phyloP scores from a whole-genome alignment of 495 filamentous ascomycete species.

The Recurvomyces mirabilis region DNA sequence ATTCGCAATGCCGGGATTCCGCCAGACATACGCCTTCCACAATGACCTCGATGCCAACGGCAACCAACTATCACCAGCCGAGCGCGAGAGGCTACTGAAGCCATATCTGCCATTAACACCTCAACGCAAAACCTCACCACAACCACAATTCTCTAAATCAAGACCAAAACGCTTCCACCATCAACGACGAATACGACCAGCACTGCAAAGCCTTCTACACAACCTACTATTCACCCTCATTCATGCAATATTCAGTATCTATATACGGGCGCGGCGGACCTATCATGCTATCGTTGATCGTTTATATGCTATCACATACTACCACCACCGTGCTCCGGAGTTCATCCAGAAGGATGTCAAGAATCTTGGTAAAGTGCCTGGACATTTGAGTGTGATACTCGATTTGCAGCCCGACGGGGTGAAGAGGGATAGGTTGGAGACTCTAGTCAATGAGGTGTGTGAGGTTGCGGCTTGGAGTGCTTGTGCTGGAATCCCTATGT shows the following conservation, averaged over 20 bases:
- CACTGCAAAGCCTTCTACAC: slow-evolving; percentile 56
- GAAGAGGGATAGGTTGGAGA: slow-evolving; percentile 41
- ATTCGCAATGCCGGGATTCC: slow-evolving; percentile 27
- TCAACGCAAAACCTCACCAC: neutral
- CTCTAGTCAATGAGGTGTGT: slow-evolving; percentile 75
- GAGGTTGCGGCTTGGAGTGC: slow-evolving; percentile 88
- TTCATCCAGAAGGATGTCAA: slow-evolving; percentile 82
- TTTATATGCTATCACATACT: slow-evolving; percentile 66
- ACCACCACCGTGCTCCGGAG: slow-evolving; percentile 90
- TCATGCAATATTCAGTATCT: slow-evolving; percentile 74
- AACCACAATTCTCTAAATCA: neutral
- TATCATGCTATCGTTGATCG: slow-evolving; percentile 68
- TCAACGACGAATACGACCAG: slow-evolving; percentile 46
- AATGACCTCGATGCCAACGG: slow-evolving; percentile 50
- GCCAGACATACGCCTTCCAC: slow-evolving; percentile 49
- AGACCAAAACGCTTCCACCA: slow-evolving; percentile 12
- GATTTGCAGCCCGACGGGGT: slow-evolving; percentile 33
- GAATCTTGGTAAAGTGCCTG: slow-evolving; percentile 55
- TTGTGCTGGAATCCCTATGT: slow-evolving; percentile 66
- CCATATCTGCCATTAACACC: slow-evolving; percentile 62
- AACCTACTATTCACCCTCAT: slow-evolving; percentile 58
- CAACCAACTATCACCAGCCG: slow-evolving; percentile 46
- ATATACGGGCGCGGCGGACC: slow-evolving; percentile 65
- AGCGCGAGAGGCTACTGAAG: slow-evolving; percentile 61
- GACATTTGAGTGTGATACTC: slow-evolving; percentile 80